phyloP scores from a whole-genome alignment of 202 grass and related monocot species.

The Hordeum pubiflorum region DNA sequence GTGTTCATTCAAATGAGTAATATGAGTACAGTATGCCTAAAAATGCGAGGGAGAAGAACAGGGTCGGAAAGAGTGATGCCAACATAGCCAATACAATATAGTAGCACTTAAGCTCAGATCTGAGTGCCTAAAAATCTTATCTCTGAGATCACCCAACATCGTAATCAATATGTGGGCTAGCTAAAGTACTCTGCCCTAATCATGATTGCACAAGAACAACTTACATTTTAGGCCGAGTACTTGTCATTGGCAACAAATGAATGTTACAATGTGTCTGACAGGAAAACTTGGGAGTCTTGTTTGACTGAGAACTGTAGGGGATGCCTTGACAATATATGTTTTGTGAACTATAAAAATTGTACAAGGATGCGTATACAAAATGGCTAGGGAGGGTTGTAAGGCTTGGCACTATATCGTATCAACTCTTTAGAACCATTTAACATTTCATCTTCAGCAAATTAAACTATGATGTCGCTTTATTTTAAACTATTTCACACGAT shows the following conservation, averaged over 20 bases:
- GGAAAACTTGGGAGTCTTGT: not conserved
- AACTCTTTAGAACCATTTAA: conserved; percentile 4
- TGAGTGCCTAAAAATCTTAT: not conserved
- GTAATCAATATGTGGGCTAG: not conserved
- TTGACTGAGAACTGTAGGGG: not conserved
- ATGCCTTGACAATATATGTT: not conserved
- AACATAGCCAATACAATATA: not conserved
- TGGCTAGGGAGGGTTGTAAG: not conserved
- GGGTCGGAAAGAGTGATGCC: not conserved
- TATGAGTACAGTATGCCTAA: not conserved
- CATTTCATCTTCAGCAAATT: not conserved
- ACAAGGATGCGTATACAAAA: not conserved
- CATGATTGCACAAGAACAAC: not conserved
- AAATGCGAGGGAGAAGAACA: not conserved
- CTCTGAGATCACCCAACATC: not conserved
- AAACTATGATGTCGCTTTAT: not conserved
- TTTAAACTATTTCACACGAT: not conserved
- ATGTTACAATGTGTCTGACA: not conserved
- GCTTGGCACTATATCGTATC: not conserved
- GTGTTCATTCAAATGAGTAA: not conserved
- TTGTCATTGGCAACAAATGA: not conserved
- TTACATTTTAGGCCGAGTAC: not conserved
- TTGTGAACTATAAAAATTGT: not conserved
- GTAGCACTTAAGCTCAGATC: not conserved
- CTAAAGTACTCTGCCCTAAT: not conserved